Evolutionary conservation across 352 stramenopile species (phyloP), one percentile per base, ranked within the genome.

Genomic region (Globisporangium lucens): DNA sequence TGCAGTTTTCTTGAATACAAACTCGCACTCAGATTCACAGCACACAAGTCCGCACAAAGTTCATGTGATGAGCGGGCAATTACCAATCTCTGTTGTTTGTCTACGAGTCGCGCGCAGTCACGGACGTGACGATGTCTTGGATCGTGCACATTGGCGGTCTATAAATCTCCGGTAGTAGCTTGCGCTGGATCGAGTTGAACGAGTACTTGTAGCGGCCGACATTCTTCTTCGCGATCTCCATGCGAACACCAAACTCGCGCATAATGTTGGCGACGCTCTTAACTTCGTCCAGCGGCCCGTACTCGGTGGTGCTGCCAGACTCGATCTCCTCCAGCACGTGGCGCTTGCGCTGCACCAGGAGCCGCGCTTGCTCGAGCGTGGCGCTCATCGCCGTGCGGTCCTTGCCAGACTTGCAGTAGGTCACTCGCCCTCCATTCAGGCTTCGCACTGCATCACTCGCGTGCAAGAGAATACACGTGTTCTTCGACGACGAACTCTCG

Each of bases 341-440:
- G 35, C 80, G 78, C 66, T 92, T 90, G 24, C 82, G 82, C 71
- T 92, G 82, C 0, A 94, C 82, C 5, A 93, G 75, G 83, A 99
- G 68, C 36, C 97, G 86, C 22, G 95, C 90, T 69, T 98, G 89
- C 68, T 99, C 97, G 35, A 98, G 90, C 51, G 96, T 99, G 24
- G 98, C 89, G 61, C 96, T 97, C 97, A 99, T 99, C 12, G 94
- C 97, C 12, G 97, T 99, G 61, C 97, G 89, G 78, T 99, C 97
- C 73, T 99, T 99, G 33, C 97, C 97, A n/a, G 85, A 97, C 70
- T 99, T 99, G 84, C 97, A 99, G 82, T 98, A 99, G 0, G 97
- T 98, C 33, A 98, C 80, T 38, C 93, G 86, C 0, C 94, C 95
- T 38, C 95, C 96, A 57, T 97, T 91, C 24, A 99, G 70, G 67